These are phyloP conservation scores for Somion occarium DNA, from an alignment of 1,284 basidiomycete genomes.

Conservation along the genomic window DNA sequence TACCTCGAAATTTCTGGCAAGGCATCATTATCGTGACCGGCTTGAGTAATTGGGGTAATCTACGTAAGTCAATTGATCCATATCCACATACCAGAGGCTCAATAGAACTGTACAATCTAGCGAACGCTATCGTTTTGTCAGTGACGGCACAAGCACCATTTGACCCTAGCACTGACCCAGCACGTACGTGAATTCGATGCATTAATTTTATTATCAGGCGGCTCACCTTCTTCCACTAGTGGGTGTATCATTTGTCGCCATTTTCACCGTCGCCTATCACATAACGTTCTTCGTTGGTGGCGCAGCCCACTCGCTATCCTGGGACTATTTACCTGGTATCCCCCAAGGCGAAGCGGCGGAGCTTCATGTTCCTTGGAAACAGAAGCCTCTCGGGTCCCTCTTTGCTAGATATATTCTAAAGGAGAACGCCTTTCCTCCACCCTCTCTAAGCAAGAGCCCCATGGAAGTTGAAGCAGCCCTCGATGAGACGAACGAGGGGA, in stretches of 20 bases:
- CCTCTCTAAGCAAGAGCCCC: neutral
- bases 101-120: slow-evolving; percentile 18
- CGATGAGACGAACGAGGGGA: neutral
- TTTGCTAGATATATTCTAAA: slow-evolving; percentile 5
- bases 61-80: slow-evolving; percentile 26
- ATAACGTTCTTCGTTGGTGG: slow-evolving; percentile 35
- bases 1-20: slow-evolving; percentile 39
- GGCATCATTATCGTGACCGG: slow-evolving; percentile 33
- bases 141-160: slow-evolving; percentile 42
- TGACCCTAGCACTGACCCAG: slow-evolving; percentile 37
- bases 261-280: slow-evolving; percentile 36
- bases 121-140: slow-evolving; percentile 44
- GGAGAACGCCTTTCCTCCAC: neutral
- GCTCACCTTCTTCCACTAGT: slow-evolving; percentile 19
- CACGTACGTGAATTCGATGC: slow-evolving; percentile 30
- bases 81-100: neutral
- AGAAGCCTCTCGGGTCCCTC: slow-evolving; percentile 5
- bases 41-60: slow-evolving; percentile 48
- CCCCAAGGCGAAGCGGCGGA: slow-evolving; percentile 22
- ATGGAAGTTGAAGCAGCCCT: too few species aligned
- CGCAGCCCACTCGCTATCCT: slow-evolving; percentile 32
- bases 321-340: slow-evolving; percentile 34
- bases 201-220: neutral
- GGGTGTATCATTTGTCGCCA: slow-evolving; percentile 36
- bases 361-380: slow-evolving; percentile 5